Percentiles rank a stretch among this genome's conserved stretches.
phyloP scores from a whole-genome alignment of 1,284 basidiomycete species.

The Pisolithus thermaeus region DNA sequence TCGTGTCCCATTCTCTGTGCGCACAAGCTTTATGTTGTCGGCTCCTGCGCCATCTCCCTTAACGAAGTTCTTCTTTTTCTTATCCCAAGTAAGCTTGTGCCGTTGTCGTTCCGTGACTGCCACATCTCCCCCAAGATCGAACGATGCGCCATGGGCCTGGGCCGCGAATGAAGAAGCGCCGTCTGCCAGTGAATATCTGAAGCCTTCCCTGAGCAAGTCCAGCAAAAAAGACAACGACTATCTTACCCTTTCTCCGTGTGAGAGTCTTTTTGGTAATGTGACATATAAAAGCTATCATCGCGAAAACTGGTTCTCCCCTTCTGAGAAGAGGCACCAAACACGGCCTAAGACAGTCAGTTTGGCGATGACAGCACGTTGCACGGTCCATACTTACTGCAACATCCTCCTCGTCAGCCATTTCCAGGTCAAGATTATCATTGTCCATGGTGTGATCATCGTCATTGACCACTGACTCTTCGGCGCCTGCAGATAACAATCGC shows the following conservation, averaged over 20 bases:
- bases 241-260: conserved; percentile 83
- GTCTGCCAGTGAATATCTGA: conserved; percentile 80
- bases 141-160: conserved; percentile 75
- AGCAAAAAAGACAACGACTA: not conserved
- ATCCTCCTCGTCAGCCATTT: conserved; percentile 74
- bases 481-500: conserved; percentile 28
- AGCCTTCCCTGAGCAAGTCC: conserved; percentile 4
- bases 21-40: conserved; percentile 93
- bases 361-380: not conserved
- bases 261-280: conserved; percentile 83
- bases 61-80: conserved; percentile 94
- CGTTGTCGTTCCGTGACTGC: conserved; percentile 55
- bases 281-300: conserved; percentile 89
- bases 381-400: conserved; percentile 50
- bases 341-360: conserved; percentile 44
- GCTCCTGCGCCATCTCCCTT: conserved; percentile 80
- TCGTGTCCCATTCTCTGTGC: conserved; percentile 87
- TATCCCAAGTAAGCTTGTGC: conserved; percentile 80
- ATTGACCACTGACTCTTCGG: conserved; percentile 34
- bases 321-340: conserved; percentile 60
- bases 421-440: conserved; percentile 36
- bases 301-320: conserved; percentile 48
- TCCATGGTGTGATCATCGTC: conserved; percentile 21
- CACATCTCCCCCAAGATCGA: conserved; percentile 82
- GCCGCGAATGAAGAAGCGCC: conserved; percentile 79